These are phyloP conservation scores for Podaxis sp. DNA, from an alignment of 768 basidiomycete species.

Conservation along the genomic window DNA sequence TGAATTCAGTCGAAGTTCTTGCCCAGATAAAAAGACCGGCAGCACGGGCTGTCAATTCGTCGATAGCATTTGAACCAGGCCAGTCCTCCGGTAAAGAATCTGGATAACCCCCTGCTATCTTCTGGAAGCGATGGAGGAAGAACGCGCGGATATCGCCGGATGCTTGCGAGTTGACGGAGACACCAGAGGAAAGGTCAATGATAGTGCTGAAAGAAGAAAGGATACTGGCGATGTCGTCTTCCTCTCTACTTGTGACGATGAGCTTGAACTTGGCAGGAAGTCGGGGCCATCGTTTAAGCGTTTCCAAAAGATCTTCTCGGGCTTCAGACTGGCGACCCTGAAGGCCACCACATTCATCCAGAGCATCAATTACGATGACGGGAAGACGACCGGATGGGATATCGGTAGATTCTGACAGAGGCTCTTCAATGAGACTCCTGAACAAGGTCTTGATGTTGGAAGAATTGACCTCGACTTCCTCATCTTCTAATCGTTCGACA, in stretches of 20 bases:
- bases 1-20: constrained; percentile 21
- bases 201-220: constrained; percentile 16
- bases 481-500: constrained; percentile 17
- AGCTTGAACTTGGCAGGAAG: constrained; percentile 25
- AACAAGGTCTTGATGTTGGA: constrained; percentile 19
- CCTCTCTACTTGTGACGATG: constrained; percentile 25
- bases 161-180: constrained; percentile 16
- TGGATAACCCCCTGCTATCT: constrained; percentile 19
- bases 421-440: constrained; percentile 21
- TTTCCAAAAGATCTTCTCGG: constrained; percentile 21
- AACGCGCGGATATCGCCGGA: constrained; percentile 25
- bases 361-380: constrained; percentile 29
- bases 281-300: constrained; percentile 20
- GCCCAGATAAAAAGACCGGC: constrained; percentile 33
- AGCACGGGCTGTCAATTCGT: constrained; percentile 23
- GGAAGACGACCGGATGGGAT: constrained; percentile 12
- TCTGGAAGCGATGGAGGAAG: constrained; percentile 17
- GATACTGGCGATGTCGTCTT: constrained; percentile 17
- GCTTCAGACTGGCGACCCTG: constrained; percentile 17
- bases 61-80: constrained; percentile 19
- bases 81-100: constrained; percentile 18
- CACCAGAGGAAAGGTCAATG: constrained; percentile 21
- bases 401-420: constrained; percentile 15
- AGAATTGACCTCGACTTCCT: constrained; percentile 17
- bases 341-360: constrained; percentile 29